Conservation (phyloP, 1,284 basidiomycete species). For the Laetiporus sulphureus region DNA sequence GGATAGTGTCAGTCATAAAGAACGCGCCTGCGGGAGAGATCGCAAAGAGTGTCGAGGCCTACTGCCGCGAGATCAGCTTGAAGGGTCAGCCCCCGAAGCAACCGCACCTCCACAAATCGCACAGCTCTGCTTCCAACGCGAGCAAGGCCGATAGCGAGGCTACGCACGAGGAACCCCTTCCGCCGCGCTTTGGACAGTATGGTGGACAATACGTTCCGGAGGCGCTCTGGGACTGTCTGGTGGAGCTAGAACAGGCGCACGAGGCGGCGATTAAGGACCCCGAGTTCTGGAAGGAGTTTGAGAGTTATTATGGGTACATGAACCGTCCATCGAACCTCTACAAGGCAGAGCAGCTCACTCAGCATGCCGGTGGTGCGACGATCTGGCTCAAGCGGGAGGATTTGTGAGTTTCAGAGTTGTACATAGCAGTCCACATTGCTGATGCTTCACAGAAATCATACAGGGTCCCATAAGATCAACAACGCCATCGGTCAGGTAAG, state of each 20-base stretch:
- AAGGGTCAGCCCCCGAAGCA: conserved; percentile 42
- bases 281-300: conserved; percentile 90
- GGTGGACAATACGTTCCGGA: conserved; percentile 98
- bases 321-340: conserved; percentile 70
- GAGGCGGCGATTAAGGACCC: conserved; percentile 84
- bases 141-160: conserved; percentile 21
- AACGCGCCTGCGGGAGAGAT: conserved; percentile 46
- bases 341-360: conserved; percentile 61
- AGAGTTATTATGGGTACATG: conserved; percentile 85
- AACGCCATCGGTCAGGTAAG: conserved; percentile 85
- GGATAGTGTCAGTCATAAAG: conserved; percentile 79
- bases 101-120: conserved; percentile 12
- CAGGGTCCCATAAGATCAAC: conserved; percentile 96
- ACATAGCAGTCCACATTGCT: neutral
- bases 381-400: conserved; percentile 99
- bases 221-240: conserved; percentile 84
- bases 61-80: conserved; percentile 65
- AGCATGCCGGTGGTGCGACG: conserved; percentile 72
- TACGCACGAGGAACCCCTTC: conserved; percentile 46
- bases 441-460: conserved; percentile 70
- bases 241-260: conserved; percentile 90
- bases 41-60: conserved; percentile 62
- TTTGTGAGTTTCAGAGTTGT: conserved; percentile 43
- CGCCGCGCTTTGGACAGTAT: conserved; percentile 89
- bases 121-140: conserved; percentile 14